Evolutionary conservation across 495 filamentous ascomycete genomes (phyloP).

Genomic region (Aspergillus campestris): DNA sequence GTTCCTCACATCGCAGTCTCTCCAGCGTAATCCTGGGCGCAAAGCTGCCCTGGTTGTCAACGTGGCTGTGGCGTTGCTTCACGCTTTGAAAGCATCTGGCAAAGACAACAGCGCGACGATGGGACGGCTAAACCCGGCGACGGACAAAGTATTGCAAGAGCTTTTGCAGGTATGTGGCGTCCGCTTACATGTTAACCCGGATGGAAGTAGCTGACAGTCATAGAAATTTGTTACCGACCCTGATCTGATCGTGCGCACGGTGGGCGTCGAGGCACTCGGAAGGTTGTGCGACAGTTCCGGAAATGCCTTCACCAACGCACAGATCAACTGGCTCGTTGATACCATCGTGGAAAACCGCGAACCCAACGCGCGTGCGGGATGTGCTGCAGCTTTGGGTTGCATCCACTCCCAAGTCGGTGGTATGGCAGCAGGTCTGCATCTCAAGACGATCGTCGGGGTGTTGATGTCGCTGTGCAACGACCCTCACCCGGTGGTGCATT

Average conservation of each 20-base stretch:
- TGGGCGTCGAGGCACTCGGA: constrained; percentile 83
- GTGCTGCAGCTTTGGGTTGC: constrained; percentile 83
- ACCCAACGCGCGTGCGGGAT: constrained; percentile 86
- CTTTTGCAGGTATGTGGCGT: constrained; percentile 51
- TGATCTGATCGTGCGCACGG: constrained; percentile 75
- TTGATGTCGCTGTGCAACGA: constrained; percentile 93
- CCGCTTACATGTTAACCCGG: neutral
- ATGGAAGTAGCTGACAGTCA: constrained; percentile 5
- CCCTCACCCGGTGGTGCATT: constrained; percentile 92
- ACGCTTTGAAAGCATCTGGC: constrained; percentile 72
- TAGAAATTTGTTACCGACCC: constrained; percentile 68
- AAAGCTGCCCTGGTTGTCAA: constrained; percentile 89
- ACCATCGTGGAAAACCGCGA: constrained; percentile 90
- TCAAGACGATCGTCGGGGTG: constrained; percentile 92
- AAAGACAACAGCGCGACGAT: constrained; percentile 65
- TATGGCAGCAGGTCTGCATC: constrained; percentile 95
- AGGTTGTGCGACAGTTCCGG: constrained; percentile 83
- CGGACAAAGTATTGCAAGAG: constrained; percentile 83
- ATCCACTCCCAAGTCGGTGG: constrained; percentile 94
- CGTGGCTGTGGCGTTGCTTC: constrained; percentile 70
- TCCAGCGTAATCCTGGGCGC: constrained; percentile 80
- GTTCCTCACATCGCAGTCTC: constrained; percentile 64
- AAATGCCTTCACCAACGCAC: constrained; percentile 76
- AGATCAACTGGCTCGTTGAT: constrained; percentile 87
- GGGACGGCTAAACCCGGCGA: constrained; percentile 66